These are phyloP conservation scores for Vigna radiata DNA, from an alignment of 306 rosid genomes.

Conservation along the genomic window DNA sequence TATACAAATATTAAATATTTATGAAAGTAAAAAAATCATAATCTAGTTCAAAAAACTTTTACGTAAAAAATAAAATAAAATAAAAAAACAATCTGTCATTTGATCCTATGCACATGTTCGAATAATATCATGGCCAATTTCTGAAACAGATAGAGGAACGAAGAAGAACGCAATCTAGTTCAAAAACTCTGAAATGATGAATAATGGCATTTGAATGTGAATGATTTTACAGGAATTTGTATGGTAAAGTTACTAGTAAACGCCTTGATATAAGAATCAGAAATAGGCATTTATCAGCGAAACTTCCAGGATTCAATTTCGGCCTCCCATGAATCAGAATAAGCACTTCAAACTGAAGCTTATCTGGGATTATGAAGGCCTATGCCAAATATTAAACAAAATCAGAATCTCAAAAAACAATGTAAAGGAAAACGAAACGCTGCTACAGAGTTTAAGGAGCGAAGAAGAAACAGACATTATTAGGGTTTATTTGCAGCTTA, in stretches of 20 bases:
- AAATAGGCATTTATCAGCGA: constrained; percentile 77
- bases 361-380: constrained; percentile 92
- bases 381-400: too few species aligned
- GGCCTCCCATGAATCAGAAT: constrained; percentile 89
- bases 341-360: constrained; percentile 62
- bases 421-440: neutral
- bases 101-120: too few species aligned
- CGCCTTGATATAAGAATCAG: constrained; percentile 44
- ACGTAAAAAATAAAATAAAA: too few species aligned
- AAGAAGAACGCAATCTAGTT: too few species aligned
- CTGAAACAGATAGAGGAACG: too few species aligned
- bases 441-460: neutral
- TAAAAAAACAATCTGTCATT: too few species aligned
- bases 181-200: neutral
- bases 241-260: constrained; percentile 79
- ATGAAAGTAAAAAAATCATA: too few species aligned
- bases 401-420: neutral
- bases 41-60: too few species aligned
- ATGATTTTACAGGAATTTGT: constrained; percentile 6
- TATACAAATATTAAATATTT: too few species aligned
- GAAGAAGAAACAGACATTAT: neutral
- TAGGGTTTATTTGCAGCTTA: neutral
- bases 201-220: neutral
- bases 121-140: too few species aligned
- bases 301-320: constrained; percentile 56